Conservation (phyloP, 2,329 filamentous ascomycete genomes). For the Diplodia corticola region DNA sequence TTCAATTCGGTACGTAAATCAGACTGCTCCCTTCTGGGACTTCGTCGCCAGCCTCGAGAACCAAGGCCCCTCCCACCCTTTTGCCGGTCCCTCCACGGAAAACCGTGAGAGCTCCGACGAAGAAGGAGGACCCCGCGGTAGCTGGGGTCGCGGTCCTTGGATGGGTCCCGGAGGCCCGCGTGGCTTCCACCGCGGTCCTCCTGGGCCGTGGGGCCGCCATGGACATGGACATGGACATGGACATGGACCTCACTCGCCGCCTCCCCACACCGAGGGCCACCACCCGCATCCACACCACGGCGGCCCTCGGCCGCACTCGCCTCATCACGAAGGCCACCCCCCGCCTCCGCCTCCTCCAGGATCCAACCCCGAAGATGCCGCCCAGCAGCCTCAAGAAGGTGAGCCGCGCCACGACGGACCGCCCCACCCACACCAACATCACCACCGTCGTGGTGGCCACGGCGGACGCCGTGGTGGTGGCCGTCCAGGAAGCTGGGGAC, state of each 20-base stretch:
- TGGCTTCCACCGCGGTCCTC: conserved; percentile 25
- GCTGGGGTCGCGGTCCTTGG: conserved; percentile 37
- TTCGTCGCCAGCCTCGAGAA: conserved; percentile 54
- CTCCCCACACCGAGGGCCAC: conserved; percentile 28
- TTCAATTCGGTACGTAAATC: conserved; percentile 55
- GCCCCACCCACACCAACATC: conserved; percentile 16
- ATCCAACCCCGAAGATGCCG: conserved; percentile 18
- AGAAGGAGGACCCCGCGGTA: conserved; percentile 31
- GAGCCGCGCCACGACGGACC: conserved; percentile 25
- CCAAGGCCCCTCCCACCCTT: conserved; percentile 46
- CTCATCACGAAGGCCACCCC: conserved; percentile 26
- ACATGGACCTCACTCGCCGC: conserved; percentile 18
- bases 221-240: background rate
- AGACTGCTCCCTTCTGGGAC: conserved; percentile 58
- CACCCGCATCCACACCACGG: conserved; percentile 17
- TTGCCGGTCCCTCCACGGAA: conserved; percentile 35
- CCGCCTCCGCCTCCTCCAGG: conserved; percentile 9
- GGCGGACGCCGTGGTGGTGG: conserved; percentile 17
- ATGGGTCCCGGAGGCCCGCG: conserved; percentile 26
- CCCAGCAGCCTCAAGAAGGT: conserved; percentile 25
- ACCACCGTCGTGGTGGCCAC: background rate
- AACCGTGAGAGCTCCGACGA: conserved; percentile 30
- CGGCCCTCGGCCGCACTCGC: conserved; percentile 25
- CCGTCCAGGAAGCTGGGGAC: conserved; percentile 22
- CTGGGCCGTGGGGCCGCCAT: conserved; percentile 29